phyloP scores from a whole-genome alignment of 1,284 basidiomycete genomes.

The Cryptococcus sp. region DNA sequence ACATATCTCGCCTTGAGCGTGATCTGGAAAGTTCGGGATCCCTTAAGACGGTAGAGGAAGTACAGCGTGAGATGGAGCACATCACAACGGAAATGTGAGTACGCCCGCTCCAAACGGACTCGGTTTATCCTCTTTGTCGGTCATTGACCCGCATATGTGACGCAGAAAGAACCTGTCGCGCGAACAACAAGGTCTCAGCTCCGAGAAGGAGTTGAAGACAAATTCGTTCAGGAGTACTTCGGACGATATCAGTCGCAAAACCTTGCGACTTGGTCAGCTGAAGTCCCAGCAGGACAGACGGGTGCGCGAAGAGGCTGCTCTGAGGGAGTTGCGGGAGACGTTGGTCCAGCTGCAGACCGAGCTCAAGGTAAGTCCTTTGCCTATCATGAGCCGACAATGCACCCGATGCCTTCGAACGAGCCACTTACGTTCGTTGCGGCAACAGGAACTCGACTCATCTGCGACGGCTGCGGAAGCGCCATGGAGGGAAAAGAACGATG shows the following conservation, averaged over 20 bases:
- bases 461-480: slow-evolving; percentile 43
- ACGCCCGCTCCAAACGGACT: not conserved
- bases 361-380: slow-evolving; percentile 36
- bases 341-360: slow-evolving; percentile 50
- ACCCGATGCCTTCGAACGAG: not conserved
- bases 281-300: slow-evolving; percentile 66
- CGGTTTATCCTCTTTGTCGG: too few species aligned
- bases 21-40: slow-evolving; percentile 72
- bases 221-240: slow-evolving; percentile 59
- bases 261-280: slow-evolving; percentile 66
- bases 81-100: slow-evolving; percentile 69
- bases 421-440: not conserved
- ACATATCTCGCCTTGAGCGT: slow-evolving; percentile 68
- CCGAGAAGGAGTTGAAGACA: slow-evolving; percentile 69
- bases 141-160: too few species aligned
- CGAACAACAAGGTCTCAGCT: slow-evolving; percentile 63
- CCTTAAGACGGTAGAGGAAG: slow-evolving; percentile 77
- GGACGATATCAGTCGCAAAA: slow-evolving; percentile 61
- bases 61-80: slow-evolving; percentile 71
- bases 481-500: slow-evolving; percentile 48
- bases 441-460: slow-evolving; percentile 42
- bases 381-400: too few species aligned
- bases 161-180: slow-evolving; percentile 69
- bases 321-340: slow-evolving; percentile 66
- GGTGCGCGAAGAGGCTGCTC: slow-evolving; percentile 62